Evolutionary conservation across 164 flowering plant species (phyloP).

Genomic region (Magnolia officinalis): DNA sequence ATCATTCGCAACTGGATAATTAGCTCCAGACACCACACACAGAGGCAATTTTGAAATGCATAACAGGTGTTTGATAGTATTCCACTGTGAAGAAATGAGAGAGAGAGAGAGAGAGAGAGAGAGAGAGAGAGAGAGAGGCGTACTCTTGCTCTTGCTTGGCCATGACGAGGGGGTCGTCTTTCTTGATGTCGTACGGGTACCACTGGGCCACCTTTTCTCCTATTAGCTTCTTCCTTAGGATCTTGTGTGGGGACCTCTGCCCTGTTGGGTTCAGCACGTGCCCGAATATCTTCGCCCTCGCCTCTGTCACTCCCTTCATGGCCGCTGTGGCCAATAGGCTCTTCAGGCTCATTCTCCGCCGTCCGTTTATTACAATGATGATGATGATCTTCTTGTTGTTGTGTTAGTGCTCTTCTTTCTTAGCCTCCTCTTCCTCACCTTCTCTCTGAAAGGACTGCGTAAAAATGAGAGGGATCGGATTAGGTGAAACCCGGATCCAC

Average conservation of each 20-base stretch:
- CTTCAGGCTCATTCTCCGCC: conserved; percentile 35
- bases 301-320: conserved; percentile 57
- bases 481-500: no score
- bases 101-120: background rate
- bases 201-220: conserved; percentile 78
- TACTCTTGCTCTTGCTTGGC: conserved; percentile 66
- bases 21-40: no score
- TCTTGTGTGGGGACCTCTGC: conserved; percentile 68
- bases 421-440: background rate
- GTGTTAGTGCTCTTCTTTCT: no score
- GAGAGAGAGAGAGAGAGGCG: background rate
- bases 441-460: background rate
- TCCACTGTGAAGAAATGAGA: background rate
- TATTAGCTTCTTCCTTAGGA: conserved; percentile 76
- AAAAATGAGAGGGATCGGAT: no score
- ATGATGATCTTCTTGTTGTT: no score
- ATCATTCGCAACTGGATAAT: no score
- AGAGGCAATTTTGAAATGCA: background rate
- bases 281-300: conserved; percentile 80
- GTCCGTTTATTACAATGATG: background rate
- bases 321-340: conserved; percentile 50
- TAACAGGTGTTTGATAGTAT: background rate
- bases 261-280: conserved; percentile 84
- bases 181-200: conserved; percentile 75
- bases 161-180: conserved; percentile 65